Evolutionary conservation across 495 filamentous ascomycete genomes (phyloP), one percentile per base, ranked within the genome.

Genomic region (Penicillium cataractarum): DNA sequence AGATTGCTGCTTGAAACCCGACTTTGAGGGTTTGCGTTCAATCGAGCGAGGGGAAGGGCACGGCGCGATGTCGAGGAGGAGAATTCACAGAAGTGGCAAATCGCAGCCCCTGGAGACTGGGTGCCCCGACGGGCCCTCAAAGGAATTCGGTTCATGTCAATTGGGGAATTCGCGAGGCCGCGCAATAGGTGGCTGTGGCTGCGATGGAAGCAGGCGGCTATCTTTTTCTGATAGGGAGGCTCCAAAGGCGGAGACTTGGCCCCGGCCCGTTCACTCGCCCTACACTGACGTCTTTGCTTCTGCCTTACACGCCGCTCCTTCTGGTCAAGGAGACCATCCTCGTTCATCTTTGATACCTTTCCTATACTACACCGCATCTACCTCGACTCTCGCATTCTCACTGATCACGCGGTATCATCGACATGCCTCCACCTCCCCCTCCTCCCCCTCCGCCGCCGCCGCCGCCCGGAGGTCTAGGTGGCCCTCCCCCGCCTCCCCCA

Each of bases 371-470:
- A 65, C 39, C 31, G 31, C 26, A 17, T 27, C 49, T n/a, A 57
- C 37, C 21, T 46, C 27, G 52, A 33, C 48, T 55, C 31, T 57
- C 33, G 37, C 51, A 49, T 58, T 52, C 26, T 49, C 49, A 58
- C 33, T 60, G 56, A 63, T 19, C 9, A 17, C 52, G 3, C 56
- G 15, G 40, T 58, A 48, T 57, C 44, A 55, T 44, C 68, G 71
- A 61, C 21, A 90, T 90, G 85, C 86, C 89, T 75, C 83, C 84
- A 66, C 87, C 89, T 44, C 89, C 89, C 63, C 88, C 89, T 58
- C 90, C 51, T 2, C 51, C 51, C 29, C 51, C 90, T n/a, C 89
- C 89, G 40, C 86, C 86, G 33, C 86, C 85, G 61, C 85, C 85
- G 60, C 80, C 81, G 70, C 86, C 84, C 61, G 86, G 85, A 52